Base-by-base conservation (phyloP, 2,329 filamentous ascomycete genomes). In the Aspergillus sp. region DNA sequence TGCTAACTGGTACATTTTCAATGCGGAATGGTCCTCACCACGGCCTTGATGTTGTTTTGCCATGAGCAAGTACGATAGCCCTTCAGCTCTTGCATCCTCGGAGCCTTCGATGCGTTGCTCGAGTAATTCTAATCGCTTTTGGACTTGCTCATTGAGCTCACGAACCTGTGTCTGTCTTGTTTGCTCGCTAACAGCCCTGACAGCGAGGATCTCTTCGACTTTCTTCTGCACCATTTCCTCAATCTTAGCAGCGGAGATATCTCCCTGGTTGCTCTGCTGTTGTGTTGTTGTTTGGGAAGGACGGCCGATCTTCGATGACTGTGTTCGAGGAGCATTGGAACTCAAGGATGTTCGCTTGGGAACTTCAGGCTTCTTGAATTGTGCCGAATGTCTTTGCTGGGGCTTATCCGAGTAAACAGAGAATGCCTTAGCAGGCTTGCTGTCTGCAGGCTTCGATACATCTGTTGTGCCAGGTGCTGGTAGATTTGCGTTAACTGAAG, bases 201-300 rank as follows among this genome's bases (percentile, higher is more conserved):
- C 84, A 0, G 90, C 89, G 1, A 97, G 75, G 32, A 93, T 90
- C 70, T 95, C 90, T 50, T 86, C 85, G 1, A 97, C 88, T 61
- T 95, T 95, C 58, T 86, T 88, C 67, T 95, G 88, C 1, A 97
- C 89, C 71, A 96, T 83, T 35, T 90, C 88, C 65, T 96, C 90
- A 51, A 97, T 94, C 45, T 84, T 84, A 10, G 83, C 85, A 15
- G 83, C 80, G 0, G 84, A 85, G 7, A 88, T 53, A 70, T 80
- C 56, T 76, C 66, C 73, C 78, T 54, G 67, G 59, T 53, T 53
- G 60, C 55, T 55, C 69, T 53, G 52, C 20, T 60, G 54, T 38
- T 73, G 52, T 19, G 56, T 35, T 60, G 60, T 47, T 32, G 48
- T 49, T 35, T 57, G 52, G 7, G 55, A 49, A 27, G 63, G 55